phyloP scores from a whole-genome alignment of 1,284 basidiomycete species.

The Schizophyllum amplum region DNA sequence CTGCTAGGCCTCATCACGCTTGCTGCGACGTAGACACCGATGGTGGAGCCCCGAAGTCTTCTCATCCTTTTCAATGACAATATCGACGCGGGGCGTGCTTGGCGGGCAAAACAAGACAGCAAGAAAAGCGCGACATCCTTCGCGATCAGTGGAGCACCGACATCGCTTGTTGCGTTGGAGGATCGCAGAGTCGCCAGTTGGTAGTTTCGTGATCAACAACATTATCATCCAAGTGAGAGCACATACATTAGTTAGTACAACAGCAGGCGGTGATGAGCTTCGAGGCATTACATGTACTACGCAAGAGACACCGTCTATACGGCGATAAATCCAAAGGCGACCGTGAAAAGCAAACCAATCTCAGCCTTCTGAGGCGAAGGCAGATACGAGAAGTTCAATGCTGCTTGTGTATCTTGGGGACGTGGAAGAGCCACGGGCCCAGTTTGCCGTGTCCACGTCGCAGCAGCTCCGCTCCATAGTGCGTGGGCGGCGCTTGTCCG shows the following conservation, averaged over 20 bases:
- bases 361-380: too few species aligned
- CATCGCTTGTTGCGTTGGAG: too few species aligned
- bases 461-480: conserved; percentile 37
- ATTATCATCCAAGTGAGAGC: not conserved
- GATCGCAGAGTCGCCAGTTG: too few species aligned
- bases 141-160: not conserved
- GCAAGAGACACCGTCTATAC: not conserved
- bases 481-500: conserved; percentile 43
- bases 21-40: too few species aligned
- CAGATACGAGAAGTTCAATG: not conserved
- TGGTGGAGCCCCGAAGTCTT: not conserved
- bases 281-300: not conserved
- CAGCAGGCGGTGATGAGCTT: too few species aligned
- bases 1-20: too few species aligned
- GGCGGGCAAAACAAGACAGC: not conserved
- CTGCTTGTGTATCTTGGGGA: conserved; percentile 25
- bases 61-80: not conserved
- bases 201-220: too few species aligned
- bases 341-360: not conserved
- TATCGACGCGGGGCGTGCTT: not conserved
- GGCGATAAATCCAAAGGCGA: not conserved
- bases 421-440: conserved; percentile 38
- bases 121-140: not conserved
- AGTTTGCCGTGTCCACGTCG: conserved; percentile 43
- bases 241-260: not conserved